Base-by-base conservation (phyloP, 148 eudicot species). In the Drosera capensis region DNA sequence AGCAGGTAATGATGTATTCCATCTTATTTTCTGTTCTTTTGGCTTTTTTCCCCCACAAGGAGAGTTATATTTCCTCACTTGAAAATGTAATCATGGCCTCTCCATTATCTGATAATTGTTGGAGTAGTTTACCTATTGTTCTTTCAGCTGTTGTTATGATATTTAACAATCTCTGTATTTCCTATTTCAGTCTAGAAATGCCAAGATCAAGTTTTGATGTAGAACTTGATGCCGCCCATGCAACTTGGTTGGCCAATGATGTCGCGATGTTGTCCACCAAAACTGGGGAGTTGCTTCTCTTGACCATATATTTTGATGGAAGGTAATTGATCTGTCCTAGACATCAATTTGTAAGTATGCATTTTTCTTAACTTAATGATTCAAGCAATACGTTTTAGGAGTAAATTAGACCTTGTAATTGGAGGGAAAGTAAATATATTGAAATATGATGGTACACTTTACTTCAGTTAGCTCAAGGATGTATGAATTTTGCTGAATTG, bases 141-240 rank as follows among this genome's bases (percentile, higher is more conserved):
- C 43, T 40, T 7, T 23, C 11, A 17, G 36, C 18, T 35, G 40
- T 20, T 22, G 13, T 38, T 24, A 20, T 7, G 18, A 5, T 29
- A 23, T 24, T 18, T 13, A 23, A 26, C 18, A 41, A 25, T 17
- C 7, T 48, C 17, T 34, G 15, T 22, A 34, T 25, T 26, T 29
- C 45, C 38, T 18, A 28, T 49, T 53, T 40, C 77, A 90, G 99
- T 67, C 99, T 63, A 62, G 99, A 78, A 62, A 71, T 80, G 80
- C 71, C 75, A 39, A 71, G 93, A 63, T 73, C 85, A 52, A 78
- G 67, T 65, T 80, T 90, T 44, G 69, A 34, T 42, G 81, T 76
- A 62, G 99, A 90, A 77, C 93, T 90, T 62, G 99, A 90, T 60
- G 87, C 93, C 48, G 93, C 95, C 25, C 77, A 72, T 78, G 95